Conservation (phyloP, 2,329 filamentous ascomycete genomes). For the Arthrocladium fulminans region DNA sequence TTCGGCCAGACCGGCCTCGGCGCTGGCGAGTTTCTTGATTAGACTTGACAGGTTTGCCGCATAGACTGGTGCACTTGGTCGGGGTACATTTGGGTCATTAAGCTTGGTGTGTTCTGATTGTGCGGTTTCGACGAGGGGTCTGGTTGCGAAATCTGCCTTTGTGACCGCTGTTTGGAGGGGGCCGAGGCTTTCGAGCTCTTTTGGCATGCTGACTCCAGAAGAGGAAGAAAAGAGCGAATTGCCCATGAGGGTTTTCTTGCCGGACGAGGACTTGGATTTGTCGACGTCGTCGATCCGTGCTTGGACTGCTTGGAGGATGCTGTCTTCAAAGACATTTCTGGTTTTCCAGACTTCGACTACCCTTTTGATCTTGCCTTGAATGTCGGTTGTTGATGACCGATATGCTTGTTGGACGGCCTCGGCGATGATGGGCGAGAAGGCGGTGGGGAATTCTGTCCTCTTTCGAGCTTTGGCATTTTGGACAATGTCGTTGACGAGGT, state of each 20-base stretch:
- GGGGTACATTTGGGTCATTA: slow-evolving; percentile 57
- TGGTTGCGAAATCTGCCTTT: slow-evolving; percentile 62
- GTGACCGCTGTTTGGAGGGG: slow-evolving; percentile 63
- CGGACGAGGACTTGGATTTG: slow-evolving; percentile 37
- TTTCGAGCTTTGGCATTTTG: slow-evolving; percentile 90
- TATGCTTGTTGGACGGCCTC: slow-evolving; percentile 89
- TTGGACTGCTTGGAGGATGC: slow-evolving; percentile 75
- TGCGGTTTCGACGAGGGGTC: slow-evolving; percentile 59
- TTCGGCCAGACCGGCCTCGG: slow-evolving; percentile 80
- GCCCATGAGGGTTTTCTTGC: slow-evolving; percentile 50
- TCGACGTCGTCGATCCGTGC: slow-evolving; percentile 62
- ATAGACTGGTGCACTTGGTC: slow-evolving; percentile 79
- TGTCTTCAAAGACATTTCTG: slow-evolving; percentile 69
- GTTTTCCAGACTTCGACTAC: slow-evolving; percentile 94
- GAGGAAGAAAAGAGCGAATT: slow-evolving; percentile 62
- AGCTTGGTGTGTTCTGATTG: slow-evolving; percentile 78
- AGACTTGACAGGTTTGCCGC: slow-evolving; percentile 81
- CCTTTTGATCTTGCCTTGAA: slow-evolving; percentile 76
- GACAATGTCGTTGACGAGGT: slow-evolving; percentile 93
- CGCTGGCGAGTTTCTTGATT: slow-evolving; percentile 78
- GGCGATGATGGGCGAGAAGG: slow-evolving; percentile 83
- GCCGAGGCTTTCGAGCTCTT: slow-evolving; percentile 68
- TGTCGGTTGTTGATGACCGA: slow-evolving; percentile 74
- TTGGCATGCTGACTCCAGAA: slow-evolving; percentile 50
- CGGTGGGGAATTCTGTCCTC: slow-evolving; percentile 85